Evolutionary conservation across 2,329 filamentous ascomycete species (phyloP).

Genomic region (Pseudopyrenochaeta lycopersici): DNA sequence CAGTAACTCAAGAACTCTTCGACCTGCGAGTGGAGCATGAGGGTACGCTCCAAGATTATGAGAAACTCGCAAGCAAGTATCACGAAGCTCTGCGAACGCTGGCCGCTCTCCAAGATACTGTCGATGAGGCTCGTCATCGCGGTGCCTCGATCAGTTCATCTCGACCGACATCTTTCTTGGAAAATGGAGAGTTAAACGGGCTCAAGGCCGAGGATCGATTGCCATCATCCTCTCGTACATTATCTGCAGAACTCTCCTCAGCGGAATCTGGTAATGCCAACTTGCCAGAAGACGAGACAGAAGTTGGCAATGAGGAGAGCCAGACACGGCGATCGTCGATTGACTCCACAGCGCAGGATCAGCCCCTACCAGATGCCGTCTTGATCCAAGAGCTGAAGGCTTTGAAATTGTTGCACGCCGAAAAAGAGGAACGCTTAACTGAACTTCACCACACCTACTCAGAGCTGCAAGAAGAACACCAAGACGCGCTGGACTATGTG

Average conservation of each 20-base stretch:
- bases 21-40: conserved; percentile 93
- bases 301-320: conserved; percentile 68
- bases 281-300: conserved; percentile 47
- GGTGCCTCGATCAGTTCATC: conserved; percentile 61
- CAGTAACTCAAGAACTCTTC: conserved; percentile 88
- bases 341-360: conserved; percentile 26
- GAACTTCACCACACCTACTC: conserved; percentile 80
- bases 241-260: conserved; percentile 93
- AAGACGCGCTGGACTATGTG: conserved; percentile 82
- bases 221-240: conserved; percentile 84
- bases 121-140: conserved; percentile 78
- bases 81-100: conserved; percentile 85
- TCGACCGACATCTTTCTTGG: conserved; percentile 85
- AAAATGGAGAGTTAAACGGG: conserved; percentile 75
- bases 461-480: conserved; percentile 83
- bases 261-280: conserved; percentile 68
- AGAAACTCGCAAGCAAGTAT: conserved; percentile 85
- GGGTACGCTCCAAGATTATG: conserved; percentile 79
- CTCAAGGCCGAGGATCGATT: conserved; percentile 71
- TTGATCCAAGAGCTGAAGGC: conserved; percentile 71
- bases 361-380: conserved; percentile 17
- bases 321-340: conserved; percentile 53
- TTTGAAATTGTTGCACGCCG: conserved; percentile 73
- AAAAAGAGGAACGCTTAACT: conserved; percentile 79
- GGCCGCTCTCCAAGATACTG: conserved; percentile 83